These are phyloP conservation scores for Nematocida ausubeli DNA, from an alignment of 371 early-diverging fungal species.

Conservation along the genomic window DNA sequence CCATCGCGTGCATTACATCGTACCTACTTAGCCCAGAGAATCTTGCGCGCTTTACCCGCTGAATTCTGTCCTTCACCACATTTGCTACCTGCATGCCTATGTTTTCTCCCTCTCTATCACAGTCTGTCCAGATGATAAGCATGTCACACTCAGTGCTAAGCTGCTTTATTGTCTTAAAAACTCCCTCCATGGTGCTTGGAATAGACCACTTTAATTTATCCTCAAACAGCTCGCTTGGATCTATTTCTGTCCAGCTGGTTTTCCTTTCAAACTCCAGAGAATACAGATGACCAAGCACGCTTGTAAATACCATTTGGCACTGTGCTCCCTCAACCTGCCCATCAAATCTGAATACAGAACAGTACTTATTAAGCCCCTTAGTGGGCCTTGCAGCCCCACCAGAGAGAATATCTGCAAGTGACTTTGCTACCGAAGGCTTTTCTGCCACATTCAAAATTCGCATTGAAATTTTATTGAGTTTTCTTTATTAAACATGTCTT, in stretches of 20 bases:
- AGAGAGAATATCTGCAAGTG: constrained; percentile 78
- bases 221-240: constrained; percentile 63
- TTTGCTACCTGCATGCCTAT: constrained; percentile 80
- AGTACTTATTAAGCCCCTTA: constrained; percentile 62
- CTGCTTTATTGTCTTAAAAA: constrained; percentile 69
- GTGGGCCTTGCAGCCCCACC: background rate
- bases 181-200: constrained; percentile 71
- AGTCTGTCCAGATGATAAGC: constrained; percentile 97
- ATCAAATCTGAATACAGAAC: constrained; percentile 61
- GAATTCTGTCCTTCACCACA: constrained; percentile 32
- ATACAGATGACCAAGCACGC: constrained; percentile 68
- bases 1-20: constrained; percentile 77
- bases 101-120: constrained; percentile 96
- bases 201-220: constrained; percentile 69
- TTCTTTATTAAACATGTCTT: constrained; percentile 21
- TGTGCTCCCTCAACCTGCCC: constrained; percentile 14
- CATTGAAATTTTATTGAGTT: constrained; percentile 55
- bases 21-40: constrained; percentile 70
- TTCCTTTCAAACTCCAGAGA: constrained; percentile 61
- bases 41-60: constrained; percentile 67
- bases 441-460: constrained; percentile 78
- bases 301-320: constrained; percentile 66
- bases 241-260: constrained; percentile 60
- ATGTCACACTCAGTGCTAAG: constrained; percentile 72
- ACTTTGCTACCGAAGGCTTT: constrained; percentile 87